These are phyloP conservation scores for Ceratonia siliqua DNA, from an alignment of 306 rosid genomes.

Conservation along the genomic window DNA sequence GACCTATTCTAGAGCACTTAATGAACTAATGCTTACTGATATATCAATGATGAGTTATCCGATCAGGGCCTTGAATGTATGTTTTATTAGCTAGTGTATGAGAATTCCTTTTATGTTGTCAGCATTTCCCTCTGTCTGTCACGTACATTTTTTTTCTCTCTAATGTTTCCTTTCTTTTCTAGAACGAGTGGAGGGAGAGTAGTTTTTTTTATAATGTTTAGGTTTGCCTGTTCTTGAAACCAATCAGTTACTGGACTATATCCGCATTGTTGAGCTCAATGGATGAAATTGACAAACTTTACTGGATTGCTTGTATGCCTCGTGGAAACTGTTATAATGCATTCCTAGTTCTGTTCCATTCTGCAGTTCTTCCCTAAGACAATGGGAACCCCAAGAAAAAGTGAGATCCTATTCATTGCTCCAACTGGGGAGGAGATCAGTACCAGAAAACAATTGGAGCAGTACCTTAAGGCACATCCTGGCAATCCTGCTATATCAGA, in stretches of 20 bases:
- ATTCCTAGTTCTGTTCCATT: constrained; percentile 13
- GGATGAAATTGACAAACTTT: not conserved
- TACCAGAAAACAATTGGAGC: constrained; percentile 70
- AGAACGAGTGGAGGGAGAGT: too few species aligned
- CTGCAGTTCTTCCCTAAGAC: constrained; percentile 77
- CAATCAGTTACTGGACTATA: not conserved
- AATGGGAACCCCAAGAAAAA: constrained; percentile 75
- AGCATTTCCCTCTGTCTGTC: not conserved
- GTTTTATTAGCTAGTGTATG: too few species aligned
- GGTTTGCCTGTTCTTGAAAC: too few species aligned
- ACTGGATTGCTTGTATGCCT: not conserved
- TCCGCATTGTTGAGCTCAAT: not conserved
- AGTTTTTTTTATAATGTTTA: too few species aligned
- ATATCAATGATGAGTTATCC: too few species aligned
- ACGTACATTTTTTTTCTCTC: not conserved
- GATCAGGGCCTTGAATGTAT: too few species aligned
- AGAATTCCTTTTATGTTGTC: not conserved
- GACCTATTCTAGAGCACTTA: too few species aligned
- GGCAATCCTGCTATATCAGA: constrained; percentile 72
- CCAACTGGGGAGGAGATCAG: constrained; percentile 88
- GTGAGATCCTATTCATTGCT: constrained; percentile 70
- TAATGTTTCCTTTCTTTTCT: too few species aligned
- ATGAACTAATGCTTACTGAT: too few species aligned
- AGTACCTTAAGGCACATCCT: constrained; percentile 78
- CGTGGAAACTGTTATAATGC: constrained; percentile 3